A percentile compares a stretch with the other conserved stretches of the same genome.
Evolutionary conservation across 192 early-diverging fungal species (phyloP).

Genomic region (Coemansia sp.): DNA sequence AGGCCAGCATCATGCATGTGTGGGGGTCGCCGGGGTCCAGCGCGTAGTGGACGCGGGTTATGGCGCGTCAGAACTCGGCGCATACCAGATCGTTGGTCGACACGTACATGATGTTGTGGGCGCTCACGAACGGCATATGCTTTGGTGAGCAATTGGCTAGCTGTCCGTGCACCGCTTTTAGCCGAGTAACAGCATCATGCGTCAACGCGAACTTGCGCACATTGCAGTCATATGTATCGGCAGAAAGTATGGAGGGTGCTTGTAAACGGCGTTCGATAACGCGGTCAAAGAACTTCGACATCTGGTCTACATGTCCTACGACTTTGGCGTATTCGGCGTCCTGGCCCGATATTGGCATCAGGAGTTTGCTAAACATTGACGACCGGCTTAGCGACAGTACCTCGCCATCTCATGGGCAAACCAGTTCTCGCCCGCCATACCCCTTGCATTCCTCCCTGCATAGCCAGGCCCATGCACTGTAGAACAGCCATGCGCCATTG

Average conservation of each 20-base stretch:
- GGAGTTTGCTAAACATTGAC: not conserved
- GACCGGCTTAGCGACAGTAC: not conserved
- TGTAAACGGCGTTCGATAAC: not conserved
- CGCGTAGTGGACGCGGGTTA: constrained; percentile 22
- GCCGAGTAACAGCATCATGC: not conserved
- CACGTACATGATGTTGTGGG: constrained; percentile 15
- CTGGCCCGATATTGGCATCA: not conserved
- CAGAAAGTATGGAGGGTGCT: too few species aligned
- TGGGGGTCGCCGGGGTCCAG: constrained; percentile 21
- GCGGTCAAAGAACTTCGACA: not conserved
- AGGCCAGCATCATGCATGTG: constrained; percentile 40
- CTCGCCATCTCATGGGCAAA: not conserved
- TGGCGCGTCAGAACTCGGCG: constrained; percentile 39
- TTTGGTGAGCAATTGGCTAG: constrained; percentile 7
- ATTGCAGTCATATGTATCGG: not conserved
- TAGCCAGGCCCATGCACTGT: constrained; percentile 16
- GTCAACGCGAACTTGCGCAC: constrained; percentile 14
- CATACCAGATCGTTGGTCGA: constrained; percentile 37
- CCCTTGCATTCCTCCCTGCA: constrained; percentile 4
- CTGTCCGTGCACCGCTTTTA: constrained; percentile 19
- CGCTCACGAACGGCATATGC: not conserved
- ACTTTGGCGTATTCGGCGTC: not conserved
- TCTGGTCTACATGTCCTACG: not conserved
- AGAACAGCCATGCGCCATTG: constrained; percentile 29
- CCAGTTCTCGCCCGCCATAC: not conserved